Percentiles rank a stretch among this genome's conserved stretches.
Conservation (phyloP, 2,329 filamentous ascomycete species). For the Paracoccidioides lutzii region DNA sequence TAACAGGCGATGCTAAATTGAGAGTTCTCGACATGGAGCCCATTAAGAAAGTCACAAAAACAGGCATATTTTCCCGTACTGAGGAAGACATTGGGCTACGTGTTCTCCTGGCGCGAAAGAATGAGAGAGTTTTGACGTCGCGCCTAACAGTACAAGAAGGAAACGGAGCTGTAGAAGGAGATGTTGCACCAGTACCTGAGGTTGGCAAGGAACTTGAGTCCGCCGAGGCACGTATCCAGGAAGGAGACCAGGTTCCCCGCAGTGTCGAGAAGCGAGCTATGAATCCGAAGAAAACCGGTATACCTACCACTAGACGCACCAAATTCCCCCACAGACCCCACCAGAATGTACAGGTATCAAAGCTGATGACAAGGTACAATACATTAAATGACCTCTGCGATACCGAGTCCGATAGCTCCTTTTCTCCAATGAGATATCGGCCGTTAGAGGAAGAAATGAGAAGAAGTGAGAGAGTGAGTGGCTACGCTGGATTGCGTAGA, state of each 20-base stretch:
- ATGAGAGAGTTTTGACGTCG: not conserved
- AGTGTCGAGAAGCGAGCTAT: not conserved
- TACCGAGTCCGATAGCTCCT: not conserved
- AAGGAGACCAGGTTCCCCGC: too few relatives aligned
- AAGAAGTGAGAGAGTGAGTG: too few relatives aligned
- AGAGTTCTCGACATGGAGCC: not conserved
- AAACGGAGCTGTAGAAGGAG: not conserved
- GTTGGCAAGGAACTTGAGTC: not conserved
- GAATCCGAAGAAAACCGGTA: not conserved
- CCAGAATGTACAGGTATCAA: not conserved
- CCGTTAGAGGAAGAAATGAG: not conserved
- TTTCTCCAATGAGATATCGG: not conserved
- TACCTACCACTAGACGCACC: not conserved
- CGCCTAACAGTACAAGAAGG: not conserved
- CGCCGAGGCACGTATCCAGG: too few relatives aligned
- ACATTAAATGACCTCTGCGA: not conserved
- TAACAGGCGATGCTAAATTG: not conserved
- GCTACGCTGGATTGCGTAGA: not conserved
- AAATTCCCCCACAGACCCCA: not conserved
- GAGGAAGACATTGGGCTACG: slow-evolving; percentile 2
- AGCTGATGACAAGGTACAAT: not conserved
- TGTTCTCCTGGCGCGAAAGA: not conserved
- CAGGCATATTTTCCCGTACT: slow-evolving; percentile 1
- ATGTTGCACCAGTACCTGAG: not conserved
- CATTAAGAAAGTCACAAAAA: not conserved